These are phyloP conservation scores for Floccularia luteovirens DNA, from an alignment of 768 basidiomycete species.

Conservation along the genomic window DNA sequence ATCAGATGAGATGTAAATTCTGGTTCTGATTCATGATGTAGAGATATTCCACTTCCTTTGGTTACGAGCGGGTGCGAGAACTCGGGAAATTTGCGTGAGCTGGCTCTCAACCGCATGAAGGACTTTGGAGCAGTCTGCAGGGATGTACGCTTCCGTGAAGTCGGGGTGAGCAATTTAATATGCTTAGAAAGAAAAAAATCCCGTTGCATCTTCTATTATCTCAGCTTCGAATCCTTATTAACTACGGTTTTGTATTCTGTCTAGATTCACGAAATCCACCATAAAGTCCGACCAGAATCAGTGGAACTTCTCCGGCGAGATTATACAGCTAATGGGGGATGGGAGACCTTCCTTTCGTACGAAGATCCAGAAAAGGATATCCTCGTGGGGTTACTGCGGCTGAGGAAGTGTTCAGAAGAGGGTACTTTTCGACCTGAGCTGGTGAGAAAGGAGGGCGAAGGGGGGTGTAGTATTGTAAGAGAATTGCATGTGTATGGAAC, in stretches of 20 bases:
- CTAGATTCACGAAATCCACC: conserved; percentile 97
- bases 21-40: conserved; percentile 18
- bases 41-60: conserved; percentile 94
- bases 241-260: conserved; percentile 6
- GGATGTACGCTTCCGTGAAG: conserved; percentile 96
- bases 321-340: conserved; percentile 95
- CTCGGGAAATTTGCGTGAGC: conserved; percentile 91
- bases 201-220: conserved; percentile 1
- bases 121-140: conserved; percentile 97
- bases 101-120: conserved; percentile 96
- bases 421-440: conserved; percentile 96
- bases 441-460: conserved; percentile 60
- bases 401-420: conserved; percentile 94
- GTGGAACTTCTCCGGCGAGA: conserved; percentile 94
- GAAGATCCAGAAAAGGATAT: conserved; percentile 98
- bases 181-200: too few relatives aligned
- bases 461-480: conserved; percentile 85
- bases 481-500: conserved; percentile 98
- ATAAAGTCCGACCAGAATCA: conserved; percentile 92
- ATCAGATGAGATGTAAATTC: background rate
- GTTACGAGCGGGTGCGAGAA: conserved; percentile 98
- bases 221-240: conserved; percentile 4
- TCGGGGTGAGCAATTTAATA: conserved; percentile 68
- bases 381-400: conserved; percentile 83
- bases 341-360: conserved; percentile 99